Percentiles rank a stretch among this genome's conserved stretches.
These are phyloP conservation scores for Rosellinia necatrix DNA, from an alignment of 2,329 filamentous ascomycete genomes.

Conservation along the genomic window DNA sequence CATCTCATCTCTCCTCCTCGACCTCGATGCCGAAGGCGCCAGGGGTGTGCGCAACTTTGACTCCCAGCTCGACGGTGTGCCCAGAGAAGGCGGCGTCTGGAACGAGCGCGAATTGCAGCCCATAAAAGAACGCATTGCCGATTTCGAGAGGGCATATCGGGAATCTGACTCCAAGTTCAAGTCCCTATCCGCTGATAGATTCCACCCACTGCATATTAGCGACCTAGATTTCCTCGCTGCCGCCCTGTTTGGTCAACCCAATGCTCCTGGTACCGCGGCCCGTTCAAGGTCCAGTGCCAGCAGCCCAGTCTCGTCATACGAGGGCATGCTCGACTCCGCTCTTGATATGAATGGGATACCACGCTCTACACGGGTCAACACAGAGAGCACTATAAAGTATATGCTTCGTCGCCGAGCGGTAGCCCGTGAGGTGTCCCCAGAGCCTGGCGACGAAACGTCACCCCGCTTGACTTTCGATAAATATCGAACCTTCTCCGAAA, in stretches of 20 bases:
- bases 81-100: neutral
- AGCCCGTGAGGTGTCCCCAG: neutral
- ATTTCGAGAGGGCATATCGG: conserved; percentile 38
- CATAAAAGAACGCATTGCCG: conserved; percentile 35
- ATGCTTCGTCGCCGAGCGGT: conserved; percentile 37
- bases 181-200: conserved; percentile 15
- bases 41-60: conserved; percentile 49
- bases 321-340: conserved; percentile 12
- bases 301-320: neutral
- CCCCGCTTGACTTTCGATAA: conserved; percentile 17
- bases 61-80: conserved; percentile 43
- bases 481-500: conserved; percentile 23
- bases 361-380: conserved; percentile 14
- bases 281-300: neutral
- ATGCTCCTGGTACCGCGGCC: neutral
- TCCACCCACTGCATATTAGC: conserved; percentile 46
- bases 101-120: conserved; percentile 40
- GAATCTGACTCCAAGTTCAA: conserved; percentile 22
- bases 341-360: conserved; percentile 40
- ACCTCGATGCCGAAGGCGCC: conserved; percentile 56
- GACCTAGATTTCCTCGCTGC: conserved; percentile 50
- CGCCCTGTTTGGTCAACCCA: conserved; percentile 37
- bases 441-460: neutral
- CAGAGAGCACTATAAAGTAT: conserved; percentile 31
- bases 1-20: conserved; percentile 51